These are phyloP conservation scores for Hondaea fermentalgiana DNA, from an alignment of 108 stramenopile genomes.

Conservation along the genomic window DNA sequence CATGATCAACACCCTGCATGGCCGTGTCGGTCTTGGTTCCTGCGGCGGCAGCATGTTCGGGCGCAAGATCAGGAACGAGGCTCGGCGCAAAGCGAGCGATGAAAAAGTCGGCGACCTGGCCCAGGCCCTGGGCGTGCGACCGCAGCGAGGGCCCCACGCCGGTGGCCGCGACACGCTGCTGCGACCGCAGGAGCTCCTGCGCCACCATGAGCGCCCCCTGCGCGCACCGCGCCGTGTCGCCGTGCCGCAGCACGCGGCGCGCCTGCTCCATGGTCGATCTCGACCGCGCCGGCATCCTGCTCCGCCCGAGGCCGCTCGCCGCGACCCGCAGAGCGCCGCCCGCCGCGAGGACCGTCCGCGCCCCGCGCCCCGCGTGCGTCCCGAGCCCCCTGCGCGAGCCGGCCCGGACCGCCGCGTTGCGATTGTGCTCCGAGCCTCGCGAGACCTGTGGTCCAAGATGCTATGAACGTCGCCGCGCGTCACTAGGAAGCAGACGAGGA, in stretches of 20 bases:
- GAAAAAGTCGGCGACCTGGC: background rate
- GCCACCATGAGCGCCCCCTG: slow-evolving; percentile 9
- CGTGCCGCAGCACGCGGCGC: background rate
- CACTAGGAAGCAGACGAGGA: no score
- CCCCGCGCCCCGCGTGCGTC: no score
- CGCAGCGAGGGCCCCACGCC: background rate
- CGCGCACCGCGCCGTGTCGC: background rate
- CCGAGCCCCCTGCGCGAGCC: no score
- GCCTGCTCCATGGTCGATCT: background rate
- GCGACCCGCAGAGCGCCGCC: no score
- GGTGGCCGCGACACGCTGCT: background rate
- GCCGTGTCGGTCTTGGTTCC: background rate
- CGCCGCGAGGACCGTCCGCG: no score
- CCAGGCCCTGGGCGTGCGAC: background rate
- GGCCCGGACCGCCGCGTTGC: no score
- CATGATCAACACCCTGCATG: background rate
- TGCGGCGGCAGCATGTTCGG: background rate
- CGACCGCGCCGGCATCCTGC: no score
- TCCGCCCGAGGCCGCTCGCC: no score
- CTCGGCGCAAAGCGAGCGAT: background rate
- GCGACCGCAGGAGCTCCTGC: background rate
- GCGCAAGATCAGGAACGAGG: background rate
- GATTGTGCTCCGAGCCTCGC: no score
- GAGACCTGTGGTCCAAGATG: no score
- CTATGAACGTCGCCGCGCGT: no score